phyloP scores from a whole-genome alignment of 2,329 filamentous ascomycete genomes.

The Macroventuria anomochaeta region DNA sequence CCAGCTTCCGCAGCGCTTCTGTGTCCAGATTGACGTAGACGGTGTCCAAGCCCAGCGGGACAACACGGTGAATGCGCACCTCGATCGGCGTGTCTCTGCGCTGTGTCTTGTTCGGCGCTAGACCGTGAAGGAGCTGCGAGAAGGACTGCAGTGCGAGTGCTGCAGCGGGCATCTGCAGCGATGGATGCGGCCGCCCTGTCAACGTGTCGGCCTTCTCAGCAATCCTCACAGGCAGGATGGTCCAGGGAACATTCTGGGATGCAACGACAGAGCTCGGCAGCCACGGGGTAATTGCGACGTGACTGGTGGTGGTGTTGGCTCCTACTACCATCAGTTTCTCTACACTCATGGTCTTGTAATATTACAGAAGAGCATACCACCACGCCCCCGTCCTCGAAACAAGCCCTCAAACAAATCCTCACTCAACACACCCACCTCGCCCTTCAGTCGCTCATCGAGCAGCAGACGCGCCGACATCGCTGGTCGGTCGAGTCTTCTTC shows the following conservation, averaged over 20 bases:
- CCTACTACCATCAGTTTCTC: constrained; percentile 5
- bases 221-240: constrained; percentile 76
- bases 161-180: constrained; percentile 76
- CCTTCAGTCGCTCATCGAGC: constrained; percentile 83
- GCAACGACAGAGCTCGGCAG: constrained; percentile 60
- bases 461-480: constrained; percentile 80
- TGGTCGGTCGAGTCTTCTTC: constrained; percentile 68
- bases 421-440: constrained; percentile 84
- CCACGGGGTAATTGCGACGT: constrained; percentile 79
- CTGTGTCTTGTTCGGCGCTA: constrained; percentile 77
- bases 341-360: too few relatives aligned
- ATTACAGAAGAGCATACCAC: too few relatives aligned
- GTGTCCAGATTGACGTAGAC: constrained; percentile 87
- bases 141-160: constrained; percentile 81
- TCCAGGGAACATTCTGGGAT: constrained; percentile 75
- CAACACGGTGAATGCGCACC: constrained; percentile 80
- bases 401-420: constrained; percentile 84
- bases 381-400: too few relatives aligned
- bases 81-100: constrained; percentile 81
- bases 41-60: constrained; percentile 79
- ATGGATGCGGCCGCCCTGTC: constrained; percentile 68
- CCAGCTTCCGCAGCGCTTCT: constrained; percentile 77
- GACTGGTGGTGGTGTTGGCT: constrained; percentile 46
- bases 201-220: constrained; percentile 38
- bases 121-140: constrained; percentile 71